Conservation (phyloP, 208 protist genomes). For the Entamoeba histolytica region DNA sequence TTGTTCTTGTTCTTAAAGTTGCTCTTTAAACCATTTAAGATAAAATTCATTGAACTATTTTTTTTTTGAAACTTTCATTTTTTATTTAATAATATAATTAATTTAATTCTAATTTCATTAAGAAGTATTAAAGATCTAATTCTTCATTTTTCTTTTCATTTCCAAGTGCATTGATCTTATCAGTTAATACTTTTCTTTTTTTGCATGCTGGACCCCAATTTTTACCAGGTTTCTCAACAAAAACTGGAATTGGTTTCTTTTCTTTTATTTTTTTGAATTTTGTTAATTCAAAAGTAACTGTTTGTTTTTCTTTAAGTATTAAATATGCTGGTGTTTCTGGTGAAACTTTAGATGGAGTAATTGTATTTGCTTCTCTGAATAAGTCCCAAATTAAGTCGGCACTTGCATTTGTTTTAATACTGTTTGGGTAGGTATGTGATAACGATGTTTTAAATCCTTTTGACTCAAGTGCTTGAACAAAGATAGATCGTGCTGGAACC, state of each 20-base stretch:
- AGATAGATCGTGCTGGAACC: neutral
- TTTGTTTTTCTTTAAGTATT: neutral
- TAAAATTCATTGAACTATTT: too few species aligned
- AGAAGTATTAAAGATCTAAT: neutral
- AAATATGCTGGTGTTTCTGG: neutral
- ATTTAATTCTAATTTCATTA: too few species aligned
- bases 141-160: neutral
- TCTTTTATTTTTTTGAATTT: neutral
- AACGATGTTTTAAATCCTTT: neutral
- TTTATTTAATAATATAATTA: too few species aligned
- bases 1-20: neutral
- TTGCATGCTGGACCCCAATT: neutral
- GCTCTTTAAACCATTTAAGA: neutral
- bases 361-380: neutral
- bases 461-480: neutral
- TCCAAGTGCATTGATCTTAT: neutral
- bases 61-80: too few species aligned
- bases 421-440: neutral
- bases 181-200: neutral
- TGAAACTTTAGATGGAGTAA: neutral
- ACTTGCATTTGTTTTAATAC: neutral
- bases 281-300: neutral
- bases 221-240: neutral
- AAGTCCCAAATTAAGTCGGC: neutral
- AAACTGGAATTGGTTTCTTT: neutral